phyloP scores from a whole-genome alignment of 345 rosid species.

The Corchorus capsularis region DNA sequence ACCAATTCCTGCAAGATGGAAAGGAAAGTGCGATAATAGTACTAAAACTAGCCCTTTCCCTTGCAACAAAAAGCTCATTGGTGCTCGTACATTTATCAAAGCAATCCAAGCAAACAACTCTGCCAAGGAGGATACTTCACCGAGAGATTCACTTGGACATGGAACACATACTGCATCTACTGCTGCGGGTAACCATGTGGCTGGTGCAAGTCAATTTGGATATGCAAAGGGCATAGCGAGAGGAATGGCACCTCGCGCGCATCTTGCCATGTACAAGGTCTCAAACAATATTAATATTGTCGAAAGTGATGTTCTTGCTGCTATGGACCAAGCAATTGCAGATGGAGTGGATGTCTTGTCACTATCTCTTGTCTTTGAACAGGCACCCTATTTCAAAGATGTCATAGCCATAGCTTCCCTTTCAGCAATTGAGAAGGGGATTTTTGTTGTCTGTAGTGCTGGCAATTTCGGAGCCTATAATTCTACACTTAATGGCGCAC shows the following conservation, averaged over 20 bases:
- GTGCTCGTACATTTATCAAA: slow-evolving; percentile 13
- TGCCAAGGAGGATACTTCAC: not conserved
- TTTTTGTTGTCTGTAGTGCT: not conserved
- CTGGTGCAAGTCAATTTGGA: slow-evolving; percentile 24
- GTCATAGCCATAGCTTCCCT: slow-evolving; percentile 9
- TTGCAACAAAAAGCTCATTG: slow-evolving; percentile 15
- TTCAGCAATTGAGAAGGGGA: not conserved
- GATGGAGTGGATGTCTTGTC: not conserved
- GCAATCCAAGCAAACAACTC: not conserved
- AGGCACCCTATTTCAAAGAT: not conserved
- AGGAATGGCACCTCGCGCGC: slow-evolving; percentile 20
- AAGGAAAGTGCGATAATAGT: slow-evolving; percentile 14
- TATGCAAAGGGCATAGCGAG: slow-evolving; percentile 19
- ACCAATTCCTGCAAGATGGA: slow-evolving; percentile 13
- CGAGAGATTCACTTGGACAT: slow-evolving; percentile 19
- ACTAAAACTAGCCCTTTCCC: not conserved
- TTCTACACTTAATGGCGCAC: slow-evolving; percentile 40
- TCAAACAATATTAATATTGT: not conserved
- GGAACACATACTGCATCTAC: slow-evolving; percentile 23
- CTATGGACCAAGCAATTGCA: slow-evolving; percentile 18
- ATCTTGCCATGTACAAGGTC: slow-evolving; percentile 24
- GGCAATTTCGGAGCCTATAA: not conserved
- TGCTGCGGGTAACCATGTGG: slow-evolving; percentile 14
- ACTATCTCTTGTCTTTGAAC: not conserved
- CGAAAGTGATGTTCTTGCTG: slow-evolving; percentile 14